phyloP scores from a whole-genome alignment of 306 rosid genomes.

The Cajanus cajan region DNA sequence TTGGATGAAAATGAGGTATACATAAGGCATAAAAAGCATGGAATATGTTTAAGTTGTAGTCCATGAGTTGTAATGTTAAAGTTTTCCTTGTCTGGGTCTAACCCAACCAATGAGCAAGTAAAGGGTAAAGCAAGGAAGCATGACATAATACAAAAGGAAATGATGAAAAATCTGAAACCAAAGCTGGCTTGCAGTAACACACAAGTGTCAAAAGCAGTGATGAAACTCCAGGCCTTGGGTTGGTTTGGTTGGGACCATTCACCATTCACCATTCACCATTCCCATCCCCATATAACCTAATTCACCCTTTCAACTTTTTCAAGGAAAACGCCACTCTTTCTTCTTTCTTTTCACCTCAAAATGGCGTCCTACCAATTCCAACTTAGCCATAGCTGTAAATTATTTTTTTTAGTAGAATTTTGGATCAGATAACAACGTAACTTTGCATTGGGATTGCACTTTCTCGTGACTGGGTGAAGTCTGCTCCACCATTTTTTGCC shows the following conservation, averaged over 20 bases:
- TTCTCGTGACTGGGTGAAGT: constrained; percentile 17
- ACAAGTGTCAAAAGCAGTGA: neutral
- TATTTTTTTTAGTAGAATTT: neutral
- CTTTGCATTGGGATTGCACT: constrained; percentile 23
- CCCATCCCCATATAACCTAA: too few relatives aligned
- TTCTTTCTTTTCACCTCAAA: too few relatives aligned
- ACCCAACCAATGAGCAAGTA: constrained; percentile 25
- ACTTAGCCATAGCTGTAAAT: constrained; percentile 31
- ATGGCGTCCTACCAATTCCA: constrained; percentile 15
- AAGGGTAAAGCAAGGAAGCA: constrained; percentile 11
- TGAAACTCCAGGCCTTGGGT: too few relatives aligned
- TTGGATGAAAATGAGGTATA: neutral
- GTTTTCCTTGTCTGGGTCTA: neutral
- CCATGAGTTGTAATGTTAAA: neutral
- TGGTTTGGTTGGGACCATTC: constrained; percentile 35
- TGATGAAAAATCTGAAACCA: neutral
- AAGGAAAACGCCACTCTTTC: constrained; percentile 25
- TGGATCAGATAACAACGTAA: neutral
- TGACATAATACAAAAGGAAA: constrained; percentile 22
- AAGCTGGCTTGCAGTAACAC: constrained; percentile 23
- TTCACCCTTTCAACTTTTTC: neutral
- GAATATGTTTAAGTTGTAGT: neutral
- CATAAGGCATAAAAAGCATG: too few relatives aligned
- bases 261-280: too few relatives aligned
- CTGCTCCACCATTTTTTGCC: neutral